A percentile compares a stretch with the other conserved stretches of the same genome.
Evolutionary conservation across 2,329 filamentous ascomycete genomes (phyloP).

Genomic region (Colletotrichum kahawae): DNA sequence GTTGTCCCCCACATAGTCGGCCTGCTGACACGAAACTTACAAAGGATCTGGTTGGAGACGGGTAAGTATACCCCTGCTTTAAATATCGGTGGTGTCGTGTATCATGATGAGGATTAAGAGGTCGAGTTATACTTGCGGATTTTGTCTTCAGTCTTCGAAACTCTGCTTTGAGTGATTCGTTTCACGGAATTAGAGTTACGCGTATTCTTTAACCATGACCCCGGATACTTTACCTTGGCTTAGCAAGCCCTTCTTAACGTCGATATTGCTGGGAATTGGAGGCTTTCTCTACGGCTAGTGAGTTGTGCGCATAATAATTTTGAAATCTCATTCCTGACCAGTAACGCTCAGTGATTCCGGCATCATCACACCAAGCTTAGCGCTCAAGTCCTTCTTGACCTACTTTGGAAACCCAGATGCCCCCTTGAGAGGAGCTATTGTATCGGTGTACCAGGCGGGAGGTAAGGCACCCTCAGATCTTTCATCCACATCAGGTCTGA

Average conservation of each 20-base stretch:
- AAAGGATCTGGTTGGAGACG: not conserved
- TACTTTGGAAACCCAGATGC: constrained; percentile 41
- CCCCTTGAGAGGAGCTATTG: constrained; percentile 41
- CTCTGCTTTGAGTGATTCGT: not conserved
- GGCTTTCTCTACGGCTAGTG: constrained; percentile 45
- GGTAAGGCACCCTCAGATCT: constrained; percentile 21
- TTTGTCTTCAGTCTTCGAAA: not conserved
- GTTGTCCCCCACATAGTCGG: not conserved
- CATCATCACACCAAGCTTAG: constrained; percentile 45
- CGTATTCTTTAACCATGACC: constrained; percentile 5
- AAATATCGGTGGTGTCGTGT: not conserved
- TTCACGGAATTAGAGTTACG: not conserved
- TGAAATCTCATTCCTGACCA: not conserved
- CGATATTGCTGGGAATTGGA: constrained; percentile 43
- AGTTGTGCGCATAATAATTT: constrained; percentile 1
- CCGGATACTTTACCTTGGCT: constrained; percentile 26
- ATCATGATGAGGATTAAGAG: not conserved
- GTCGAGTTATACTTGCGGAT: not conserved
- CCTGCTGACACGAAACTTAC: constrained; percentile 1
- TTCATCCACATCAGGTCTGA: not conserved
- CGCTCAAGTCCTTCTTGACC: constrained; percentile 35
- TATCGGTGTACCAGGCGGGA: constrained; percentile 45
- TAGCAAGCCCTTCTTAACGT: constrained; percentile 43
- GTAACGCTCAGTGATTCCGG: constrained; percentile 39
- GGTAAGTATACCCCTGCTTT: not conserved